These are phyloP conservation scores for Phoma herbarum DNA, from an alignment of 2,329 filamentous ascomycete genomes.

Conservation along the genomic window DNA sequence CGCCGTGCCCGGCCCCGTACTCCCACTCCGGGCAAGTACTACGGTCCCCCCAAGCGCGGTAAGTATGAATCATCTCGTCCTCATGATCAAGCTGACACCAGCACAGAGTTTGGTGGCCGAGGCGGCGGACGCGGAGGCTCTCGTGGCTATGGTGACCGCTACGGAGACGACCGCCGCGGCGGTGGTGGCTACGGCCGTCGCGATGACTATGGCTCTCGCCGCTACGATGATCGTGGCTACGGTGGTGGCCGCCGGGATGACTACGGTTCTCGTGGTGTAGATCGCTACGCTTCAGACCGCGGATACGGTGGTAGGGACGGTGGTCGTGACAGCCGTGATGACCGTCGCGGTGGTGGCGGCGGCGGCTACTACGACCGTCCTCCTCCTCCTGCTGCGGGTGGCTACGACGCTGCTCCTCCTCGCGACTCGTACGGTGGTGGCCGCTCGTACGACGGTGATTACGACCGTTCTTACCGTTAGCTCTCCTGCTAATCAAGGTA, in stretches of 20 bases:
- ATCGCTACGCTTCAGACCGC: conserved; percentile 70
- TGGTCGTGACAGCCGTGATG: conserved; percentile 54
- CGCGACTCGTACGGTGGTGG: conserved; percentile 50
- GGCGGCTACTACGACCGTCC: conserved; percentile 65
- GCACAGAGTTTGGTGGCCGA: conserved; percentile 56
- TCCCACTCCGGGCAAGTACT: conserved; percentile 98
- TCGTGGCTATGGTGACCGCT: conserved; percentile 57
- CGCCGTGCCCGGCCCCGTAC: conserved; percentile 93
- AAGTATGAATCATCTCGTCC: conserved; percentile 51
- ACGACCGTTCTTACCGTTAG: conserved; percentile 56
- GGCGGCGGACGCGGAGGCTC: conserved; percentile 61
- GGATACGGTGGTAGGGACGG: conserved; percentile 62
- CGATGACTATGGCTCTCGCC: conserved; percentile 58
- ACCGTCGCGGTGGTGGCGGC: conserved; percentile 58
- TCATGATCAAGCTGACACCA: conserved; percentile 21
- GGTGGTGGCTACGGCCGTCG: conserved; percentile 55
- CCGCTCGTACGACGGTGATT: conserved; percentile 54
- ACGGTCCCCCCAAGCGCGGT: conserved; percentile 97
- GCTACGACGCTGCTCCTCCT: conserved; percentile 50
- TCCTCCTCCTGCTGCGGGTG: conserved; percentile 44
- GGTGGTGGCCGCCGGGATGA: conserved; percentile 65
- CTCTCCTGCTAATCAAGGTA: conserved; percentile 44
- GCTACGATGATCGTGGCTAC: conserved; percentile 54
- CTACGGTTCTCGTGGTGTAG: conserved; percentile 51
- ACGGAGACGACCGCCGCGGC: conserved; percentile 58